These are phyloP conservation scores for Aspergillus chevalieri DNA, from an alignment of 2,329 filamentous ascomycete genomes.

Conservation along the genomic window DNA sequence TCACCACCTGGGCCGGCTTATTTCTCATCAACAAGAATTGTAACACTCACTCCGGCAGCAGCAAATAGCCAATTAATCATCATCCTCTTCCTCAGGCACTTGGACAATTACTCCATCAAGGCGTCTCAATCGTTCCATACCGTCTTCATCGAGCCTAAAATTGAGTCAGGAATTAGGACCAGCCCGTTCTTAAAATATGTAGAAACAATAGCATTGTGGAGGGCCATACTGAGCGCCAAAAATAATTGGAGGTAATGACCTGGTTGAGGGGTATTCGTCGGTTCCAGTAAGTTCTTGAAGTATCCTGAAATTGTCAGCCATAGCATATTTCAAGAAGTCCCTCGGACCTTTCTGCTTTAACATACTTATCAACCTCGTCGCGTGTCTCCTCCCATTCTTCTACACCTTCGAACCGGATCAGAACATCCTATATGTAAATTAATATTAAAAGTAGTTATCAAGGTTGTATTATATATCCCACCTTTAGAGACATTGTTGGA, in stretches of 20 bases:
- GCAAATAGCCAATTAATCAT: not conserved
- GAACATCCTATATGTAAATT: not conserved
- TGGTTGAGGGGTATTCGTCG: not conserved
- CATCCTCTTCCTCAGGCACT: not conserved
- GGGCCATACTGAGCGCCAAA: not conserved
- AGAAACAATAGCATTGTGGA: not conserved
- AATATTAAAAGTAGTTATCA: too few species aligned
- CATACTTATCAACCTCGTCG: not conserved
- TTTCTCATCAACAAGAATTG: too few species aligned
- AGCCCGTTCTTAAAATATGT: not conserved
- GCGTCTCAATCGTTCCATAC: not conserved
- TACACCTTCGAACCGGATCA: not conserved
- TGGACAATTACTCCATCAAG: not conserved
- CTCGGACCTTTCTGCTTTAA: not conserved
- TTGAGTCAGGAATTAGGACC: not conserved
- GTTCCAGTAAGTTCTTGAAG: not conserved
- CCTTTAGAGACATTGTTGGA: too few species aligned
- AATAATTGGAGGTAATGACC: not conserved
- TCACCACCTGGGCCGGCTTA: too few species aligned
- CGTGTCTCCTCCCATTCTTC: not conserved
- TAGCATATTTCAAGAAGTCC: not conserved
- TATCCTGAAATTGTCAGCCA: not conserved
- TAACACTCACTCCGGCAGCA: not conserved
- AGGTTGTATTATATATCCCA: too few species aligned
- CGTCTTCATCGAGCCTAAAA: not conserved